phyloP scores from a whole-genome alignment of 1,284 basidiomycete genomes.

The Sporisorium sorghi region DNA sequence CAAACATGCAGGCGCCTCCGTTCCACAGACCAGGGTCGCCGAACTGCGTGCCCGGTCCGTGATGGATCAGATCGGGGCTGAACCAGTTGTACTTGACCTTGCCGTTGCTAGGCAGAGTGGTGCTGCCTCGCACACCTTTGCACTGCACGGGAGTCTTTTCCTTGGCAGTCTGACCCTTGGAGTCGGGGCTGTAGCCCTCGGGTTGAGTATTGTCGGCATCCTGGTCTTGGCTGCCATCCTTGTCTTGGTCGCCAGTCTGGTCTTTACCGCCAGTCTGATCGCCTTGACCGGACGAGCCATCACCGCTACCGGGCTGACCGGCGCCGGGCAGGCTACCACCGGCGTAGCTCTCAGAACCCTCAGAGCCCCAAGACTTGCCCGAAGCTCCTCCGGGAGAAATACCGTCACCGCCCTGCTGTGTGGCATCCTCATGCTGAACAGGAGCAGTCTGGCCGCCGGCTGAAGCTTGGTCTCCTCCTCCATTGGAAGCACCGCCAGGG shows the following conservation, averaged over 20 bases:
- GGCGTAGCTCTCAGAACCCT: neutral
- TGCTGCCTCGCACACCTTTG: constrained; percentile 25
- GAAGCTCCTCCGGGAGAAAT: constrained; percentile 1
- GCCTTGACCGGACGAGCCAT: neutral
- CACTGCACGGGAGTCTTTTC: no score
- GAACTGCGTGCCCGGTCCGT: constrained; percentile 42
- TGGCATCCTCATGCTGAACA: neutral
- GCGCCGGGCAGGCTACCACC: neutral
- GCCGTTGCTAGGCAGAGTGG: constrained; percentile 6
- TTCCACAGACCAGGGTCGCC: constrained; percentile 36
- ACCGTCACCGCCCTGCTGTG: constrained; percentile 1
- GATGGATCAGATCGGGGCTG: constrained; percentile 28
- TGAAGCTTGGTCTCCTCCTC: constrained; percentile 7
- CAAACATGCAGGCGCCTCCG: constrained; percentile 49
- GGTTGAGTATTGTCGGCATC: neutral
- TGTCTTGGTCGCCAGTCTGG: neutral
- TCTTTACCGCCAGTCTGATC: neutral
- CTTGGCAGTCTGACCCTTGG: no score
- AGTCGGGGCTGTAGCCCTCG: neutral
- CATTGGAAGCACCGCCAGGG: neutral
- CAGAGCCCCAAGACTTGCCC: constrained; percentile 1
- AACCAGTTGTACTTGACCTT: constrained; percentile 30
- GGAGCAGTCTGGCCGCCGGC: neutral
- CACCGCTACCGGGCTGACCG: neutral
- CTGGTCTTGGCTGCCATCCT: neutral